Evolutionary conservation across 306 rosid genomes (phyloP).

Genomic region (Psophocarpus tetragonolobus): DNA sequence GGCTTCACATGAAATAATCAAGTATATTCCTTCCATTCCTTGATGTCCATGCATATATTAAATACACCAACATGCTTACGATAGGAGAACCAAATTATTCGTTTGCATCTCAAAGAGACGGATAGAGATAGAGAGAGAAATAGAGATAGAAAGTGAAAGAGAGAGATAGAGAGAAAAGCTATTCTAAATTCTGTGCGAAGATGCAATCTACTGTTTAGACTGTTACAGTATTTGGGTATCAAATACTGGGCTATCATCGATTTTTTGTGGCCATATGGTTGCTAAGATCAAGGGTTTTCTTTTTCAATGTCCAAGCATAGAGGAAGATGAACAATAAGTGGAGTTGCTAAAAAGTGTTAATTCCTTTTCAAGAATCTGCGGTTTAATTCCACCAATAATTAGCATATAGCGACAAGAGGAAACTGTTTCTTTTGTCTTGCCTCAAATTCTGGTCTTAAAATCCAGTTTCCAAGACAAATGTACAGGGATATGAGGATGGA

Average conservation of each 20-base stretch:
- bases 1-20: constrained; percentile 53
- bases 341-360: constrained; percentile 28
- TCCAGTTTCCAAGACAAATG: background rate
- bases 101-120: constrained; percentile 38
- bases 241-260: background rate
- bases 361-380: background rate
- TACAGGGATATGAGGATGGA: constrained; percentile 30
- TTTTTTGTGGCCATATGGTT: background rate
- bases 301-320: constrained; percentile 34
- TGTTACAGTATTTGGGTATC: background rate
- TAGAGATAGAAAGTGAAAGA: background rate
- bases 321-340: constrained; percentile 25
- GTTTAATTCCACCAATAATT: constrained; percentile 30
- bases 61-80: constrained; percentile 37
- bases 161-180: background rate
- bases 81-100: constrained; percentile 39
- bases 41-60: constrained; percentile 44
- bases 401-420: background rate
- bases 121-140: background rate
- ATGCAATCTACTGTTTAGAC: constrained; percentile 24
- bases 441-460: constrained; percentile 4
- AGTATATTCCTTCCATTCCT: constrained; percentile 50
- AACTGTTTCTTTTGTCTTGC: constrained; percentile 18
- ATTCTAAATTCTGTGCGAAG: constrained; percentile 36
- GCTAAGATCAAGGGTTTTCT: constrained; percentile 29